A percentile compares a stretch with the other conserved stretches of the same genome.
These are phyloP conservation scores for Didymella segeticola DNA, from an alignment of 2,329 filamentous ascomycete genomes.

Conservation along the genomic window DNA sequence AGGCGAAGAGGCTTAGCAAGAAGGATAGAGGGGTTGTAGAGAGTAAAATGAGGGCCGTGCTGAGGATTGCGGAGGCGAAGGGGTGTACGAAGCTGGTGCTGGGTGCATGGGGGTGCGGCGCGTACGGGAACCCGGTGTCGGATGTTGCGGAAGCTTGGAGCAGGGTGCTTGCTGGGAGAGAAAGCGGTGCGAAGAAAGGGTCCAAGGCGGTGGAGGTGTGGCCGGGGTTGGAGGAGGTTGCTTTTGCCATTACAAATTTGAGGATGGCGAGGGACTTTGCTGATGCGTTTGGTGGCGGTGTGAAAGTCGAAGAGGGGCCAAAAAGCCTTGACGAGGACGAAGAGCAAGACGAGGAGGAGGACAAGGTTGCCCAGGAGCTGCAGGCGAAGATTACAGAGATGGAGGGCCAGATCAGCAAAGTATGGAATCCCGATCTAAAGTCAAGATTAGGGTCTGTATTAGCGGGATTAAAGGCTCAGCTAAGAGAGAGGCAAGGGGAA, in stretches of 20 bases:
- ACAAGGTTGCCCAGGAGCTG: constrained; percentile 40
- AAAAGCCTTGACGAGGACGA: constrained; percentile 49
- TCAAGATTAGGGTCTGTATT: constrained; percentile 39
- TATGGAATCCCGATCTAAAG: constrained; percentile 46
- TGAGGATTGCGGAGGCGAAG: constrained; percentile 57
- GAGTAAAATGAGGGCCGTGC: constrained; percentile 64
- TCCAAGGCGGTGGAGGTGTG: constrained; percentile 43
- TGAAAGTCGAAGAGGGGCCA: constrained; percentile 48
- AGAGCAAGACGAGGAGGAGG: constrained; percentile 33
- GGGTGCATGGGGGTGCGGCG: constrained; percentile 71
- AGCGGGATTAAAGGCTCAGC: constrained; percentile 38
- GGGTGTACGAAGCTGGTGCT: constrained; percentile 61
- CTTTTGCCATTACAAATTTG: constrained; percentile 65
- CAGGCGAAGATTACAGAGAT: constrained; percentile 44
- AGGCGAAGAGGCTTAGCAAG: constrained; percentile 31
- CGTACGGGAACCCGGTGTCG: constrained; percentile 66
- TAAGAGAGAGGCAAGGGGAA: constrained; percentile 27
- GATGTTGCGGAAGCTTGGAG: constrained; percentile 66
- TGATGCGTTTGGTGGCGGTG: constrained; percentile 54
- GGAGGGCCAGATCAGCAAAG: constrained; percentile 42
- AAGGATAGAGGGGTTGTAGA: constrained; percentile 60
- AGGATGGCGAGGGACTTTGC: constrained; percentile 62
- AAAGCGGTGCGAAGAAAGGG: constrained; percentile 34
- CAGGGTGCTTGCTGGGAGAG: constrained; percentile 34
- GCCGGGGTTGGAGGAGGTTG: constrained; percentile 58